A percentile compares a stretch with the other conserved stretches of the same genome.
phyloP scores from a whole-genome alignment of 2,329 filamentous ascomycete species.

The Colletotrichum musicola region DNA sequence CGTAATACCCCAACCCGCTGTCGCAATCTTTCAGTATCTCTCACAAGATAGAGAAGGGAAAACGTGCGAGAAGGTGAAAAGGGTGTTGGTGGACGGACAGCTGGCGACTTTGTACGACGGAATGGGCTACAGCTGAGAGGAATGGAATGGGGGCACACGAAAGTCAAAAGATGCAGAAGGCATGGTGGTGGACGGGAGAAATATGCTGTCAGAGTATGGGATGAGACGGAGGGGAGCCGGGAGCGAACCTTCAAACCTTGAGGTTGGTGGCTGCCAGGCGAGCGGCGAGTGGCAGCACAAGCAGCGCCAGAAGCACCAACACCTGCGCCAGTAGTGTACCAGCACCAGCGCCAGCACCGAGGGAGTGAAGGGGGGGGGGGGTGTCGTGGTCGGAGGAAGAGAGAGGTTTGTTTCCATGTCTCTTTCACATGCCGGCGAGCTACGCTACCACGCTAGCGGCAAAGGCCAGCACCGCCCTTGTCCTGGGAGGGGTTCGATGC shows the following conservation, averaged over 20 bases:
- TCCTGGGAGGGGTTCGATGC: conserved; percentile 36
- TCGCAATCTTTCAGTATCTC: conserved; percentile 13
- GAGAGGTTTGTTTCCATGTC: too few relatives aligned
- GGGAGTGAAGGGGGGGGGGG: not conserved
- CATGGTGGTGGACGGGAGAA: conserved; percentile 34
- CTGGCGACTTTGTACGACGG: conserved; percentile 33
- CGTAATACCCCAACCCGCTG: conserved; percentile 30
- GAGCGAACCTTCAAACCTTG: conserved; percentile 38
- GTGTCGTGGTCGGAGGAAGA: too few relatives aligned
- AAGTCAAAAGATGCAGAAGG: conserved; percentile 31
- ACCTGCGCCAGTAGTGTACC: not conserved
- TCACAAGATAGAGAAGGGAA: conserved; percentile 4
- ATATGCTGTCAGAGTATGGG: conserved; percentile 37
- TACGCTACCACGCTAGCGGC: conserved; percentile 21
- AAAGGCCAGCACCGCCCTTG: conserved; percentile 30
- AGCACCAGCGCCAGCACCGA: conserved; percentile 14
- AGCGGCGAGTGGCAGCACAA: not conserved
- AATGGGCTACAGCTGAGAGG: conserved; percentile 26
- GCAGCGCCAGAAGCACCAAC: not conserved
- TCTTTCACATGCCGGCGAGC: conserved; percentile 31
- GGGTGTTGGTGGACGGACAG: conserved; percentile 13
- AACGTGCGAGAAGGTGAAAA: not conserved
- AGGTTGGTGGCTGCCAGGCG: conserved; percentile 27
- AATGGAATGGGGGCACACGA: conserved; percentile 21
- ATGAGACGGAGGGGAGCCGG: conserved; percentile 39